These are phyloP conservation scores for Lipomyces starkeyi DNA, from an alignment of 805 yeast species.

Conservation along the genomic window DNA sequence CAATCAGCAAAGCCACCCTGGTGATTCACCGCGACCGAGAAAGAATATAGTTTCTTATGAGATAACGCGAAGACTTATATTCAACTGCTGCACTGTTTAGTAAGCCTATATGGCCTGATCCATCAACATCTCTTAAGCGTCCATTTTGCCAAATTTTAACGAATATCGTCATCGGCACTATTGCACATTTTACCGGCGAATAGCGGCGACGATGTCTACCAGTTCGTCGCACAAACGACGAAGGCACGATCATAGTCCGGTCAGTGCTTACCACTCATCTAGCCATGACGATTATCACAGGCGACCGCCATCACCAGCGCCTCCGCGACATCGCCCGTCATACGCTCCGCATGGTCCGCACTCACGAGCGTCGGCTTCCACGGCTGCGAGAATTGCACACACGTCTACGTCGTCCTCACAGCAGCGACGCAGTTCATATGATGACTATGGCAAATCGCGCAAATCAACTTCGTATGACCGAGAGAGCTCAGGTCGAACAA, in stretches of 20 bases:
- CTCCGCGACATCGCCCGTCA: neutral
- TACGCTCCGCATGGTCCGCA: neutral
- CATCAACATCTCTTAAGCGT: neutral
- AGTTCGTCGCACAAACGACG: conserved; percentile 8
- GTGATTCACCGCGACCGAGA: neutral
- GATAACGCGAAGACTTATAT: neutral
- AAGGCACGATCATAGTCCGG: neutral
- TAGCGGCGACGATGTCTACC: conserved; percentile 4
- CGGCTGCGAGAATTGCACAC: neutral
- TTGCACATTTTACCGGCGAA: neutral
- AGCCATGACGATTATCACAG: conserved; percentile 2
- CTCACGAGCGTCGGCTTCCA: neutral
- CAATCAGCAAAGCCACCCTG: neutral
- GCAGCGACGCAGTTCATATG: neutral
- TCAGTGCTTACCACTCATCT: neutral
- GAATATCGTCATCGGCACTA: neutral
- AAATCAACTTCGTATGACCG: neutral
- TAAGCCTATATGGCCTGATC: neutral
- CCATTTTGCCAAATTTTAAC: neutral
- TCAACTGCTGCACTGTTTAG: neutral
- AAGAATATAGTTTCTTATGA: neutral
- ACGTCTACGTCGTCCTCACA: neutral
- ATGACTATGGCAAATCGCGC: neutral
- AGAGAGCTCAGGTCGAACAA: neutral
- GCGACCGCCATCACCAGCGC: neutral